phyloP scores from a whole-genome alignment of 2,329 filamentous ascomycete species.

The Penicillium crustosum region DNA sequence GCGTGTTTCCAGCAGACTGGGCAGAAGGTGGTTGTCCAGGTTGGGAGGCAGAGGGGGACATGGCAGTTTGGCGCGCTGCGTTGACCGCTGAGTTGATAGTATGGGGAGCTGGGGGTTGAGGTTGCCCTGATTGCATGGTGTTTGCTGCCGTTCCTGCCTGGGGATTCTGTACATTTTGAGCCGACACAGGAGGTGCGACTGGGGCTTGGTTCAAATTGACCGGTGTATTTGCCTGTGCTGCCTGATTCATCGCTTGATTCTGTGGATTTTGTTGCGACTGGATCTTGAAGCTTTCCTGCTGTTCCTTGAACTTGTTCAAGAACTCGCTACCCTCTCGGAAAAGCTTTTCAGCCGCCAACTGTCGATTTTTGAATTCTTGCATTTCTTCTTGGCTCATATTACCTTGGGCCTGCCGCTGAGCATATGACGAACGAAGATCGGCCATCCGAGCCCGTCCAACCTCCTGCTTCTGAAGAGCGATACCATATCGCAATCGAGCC shows the following conservation, averaged over 20 bases:
- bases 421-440: slow-evolving; percentile 43
- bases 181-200: slow-evolving; percentile 19
- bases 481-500: slow-evolving; percentile 48
- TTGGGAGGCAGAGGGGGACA: slow-evolving; percentile 39
- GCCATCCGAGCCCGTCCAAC: slow-evolving; percentile 45
- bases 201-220: slow-evolving; percentile 15
- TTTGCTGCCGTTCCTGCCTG: slow-evolving; percentile 27
- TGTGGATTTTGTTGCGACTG: slow-evolving; percentile 35
- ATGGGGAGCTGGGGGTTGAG: slow-evolving; percentile 43
- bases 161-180: slow-evolving; percentile 21
- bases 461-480: slow-evolving; percentile 51
- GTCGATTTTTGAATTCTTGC: slow-evolving; percentile 45
- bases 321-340: slow-evolving; percentile 48
- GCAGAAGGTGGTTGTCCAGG: slow-evolving; percentile 32
- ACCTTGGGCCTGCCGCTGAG: slow-evolving; percentile 40
- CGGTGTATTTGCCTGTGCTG: slow-evolving; percentile 23
- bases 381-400: slow-evolving; percentile 45
- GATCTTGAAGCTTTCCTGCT: slow-evolving; percentile 47
- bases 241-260: slow-evolving; percentile 21
- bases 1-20: slow-evolving; percentile 30
- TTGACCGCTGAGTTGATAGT: slow-evolving; percentile 51
- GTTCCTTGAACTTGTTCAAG: slow-evolving; percentile 49
- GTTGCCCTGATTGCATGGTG: slow-evolving; percentile 36
- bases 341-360: slow-evolving; percentile 42
- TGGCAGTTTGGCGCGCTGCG: slow-evolving; percentile 44